phyloP scores from a whole-genome alignment of 768 basidiomycete genomes.

The Podaxis pistillaris region DNA sequence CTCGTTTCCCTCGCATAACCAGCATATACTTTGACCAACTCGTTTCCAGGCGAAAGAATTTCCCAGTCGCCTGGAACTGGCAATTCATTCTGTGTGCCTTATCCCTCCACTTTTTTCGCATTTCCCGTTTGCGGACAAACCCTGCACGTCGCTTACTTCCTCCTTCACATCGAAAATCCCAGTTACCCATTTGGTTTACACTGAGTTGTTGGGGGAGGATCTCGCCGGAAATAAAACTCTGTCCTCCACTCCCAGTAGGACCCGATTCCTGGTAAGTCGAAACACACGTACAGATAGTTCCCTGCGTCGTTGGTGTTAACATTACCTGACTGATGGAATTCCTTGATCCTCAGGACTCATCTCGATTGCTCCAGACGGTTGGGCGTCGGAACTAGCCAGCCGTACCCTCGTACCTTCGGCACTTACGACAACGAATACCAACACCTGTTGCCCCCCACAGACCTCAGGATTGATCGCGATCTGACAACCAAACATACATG shows the following conservation, averaged over 20 bases:
- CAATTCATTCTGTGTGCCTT: too few relatives aligned
- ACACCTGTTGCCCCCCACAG: background rate
- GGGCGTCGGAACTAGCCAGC: background rate
- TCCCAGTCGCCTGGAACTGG: background rate
- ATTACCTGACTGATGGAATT: background rate
- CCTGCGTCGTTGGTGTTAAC: background rate
- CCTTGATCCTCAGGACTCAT: background rate
- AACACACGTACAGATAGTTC: background rate
- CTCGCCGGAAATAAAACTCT: slow-evolving; percentile 4
- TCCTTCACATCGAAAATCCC: background rate
- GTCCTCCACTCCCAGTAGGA: background rate
- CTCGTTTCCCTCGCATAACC: background rate
- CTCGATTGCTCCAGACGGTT: background rate
- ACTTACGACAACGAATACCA: background rate
- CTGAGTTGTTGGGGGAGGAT: background rate
- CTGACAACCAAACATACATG: background rate
- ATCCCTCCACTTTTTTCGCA: background rate
- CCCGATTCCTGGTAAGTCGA: background rate
- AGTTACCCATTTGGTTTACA: background rate
- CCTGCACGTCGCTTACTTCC: background rate
- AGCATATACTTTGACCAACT: background rate
- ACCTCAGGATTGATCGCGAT: slow-evolving; percentile 1
- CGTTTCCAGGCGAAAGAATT: background rate
- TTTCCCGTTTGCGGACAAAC: background rate
- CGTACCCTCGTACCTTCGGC: background rate